These are phyloP conservation scores for Globisporangium solare DNA, from an alignment of 352 stramenopile species.

Conservation along the genomic window DNA sequence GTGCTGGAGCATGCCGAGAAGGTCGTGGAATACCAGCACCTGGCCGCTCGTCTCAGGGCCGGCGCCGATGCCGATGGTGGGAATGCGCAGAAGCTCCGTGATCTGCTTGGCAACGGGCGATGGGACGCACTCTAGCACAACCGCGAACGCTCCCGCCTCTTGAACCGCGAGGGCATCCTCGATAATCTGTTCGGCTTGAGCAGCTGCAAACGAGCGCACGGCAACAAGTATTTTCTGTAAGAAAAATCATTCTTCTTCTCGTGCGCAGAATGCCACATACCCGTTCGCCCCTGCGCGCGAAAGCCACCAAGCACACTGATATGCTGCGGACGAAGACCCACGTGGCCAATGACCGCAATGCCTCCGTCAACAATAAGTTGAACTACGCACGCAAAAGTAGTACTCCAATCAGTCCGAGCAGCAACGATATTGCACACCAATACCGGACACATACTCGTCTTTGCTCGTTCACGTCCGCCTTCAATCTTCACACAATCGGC, in stretches of 20 bases:
- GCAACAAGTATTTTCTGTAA: neutral
- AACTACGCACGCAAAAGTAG: constrained; percentile 30
- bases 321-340: constrained; percentile 96
- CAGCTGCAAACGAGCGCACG: constrained; percentile 23
- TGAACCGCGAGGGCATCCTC: constrained; percentile 95
- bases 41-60: constrained; percentile 92
- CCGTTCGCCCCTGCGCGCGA: constrained; percentile 94
- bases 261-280: constrained; percentile 23
- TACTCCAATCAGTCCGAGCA: constrained; percentile 10
- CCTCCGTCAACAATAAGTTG: constrained; percentile 68
- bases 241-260: neutral
- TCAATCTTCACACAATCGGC: constrained; percentile 99
- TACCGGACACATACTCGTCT: constrained; percentile 42
- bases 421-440: neutral
- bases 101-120: constrained; percentile 90
- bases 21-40: constrained; percentile 98
- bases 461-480: constrained; percentile 80
- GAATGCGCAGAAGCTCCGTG: constrained; percentile 95
- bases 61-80: constrained; percentile 98
- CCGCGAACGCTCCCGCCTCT: constrained; percentile 94
- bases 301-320: constrained; percentile 96
- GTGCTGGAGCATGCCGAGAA: constrained; percentile 98
- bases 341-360: constrained; percentile 98
- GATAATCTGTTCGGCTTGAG: constrained; percentile 89
- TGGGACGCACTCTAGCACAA: constrained; percentile 86